These are phyloP conservation scores for Auricularia heimuer DNA, from an alignment of 768 basidiomycete species.

Conservation along the genomic window DNA sequence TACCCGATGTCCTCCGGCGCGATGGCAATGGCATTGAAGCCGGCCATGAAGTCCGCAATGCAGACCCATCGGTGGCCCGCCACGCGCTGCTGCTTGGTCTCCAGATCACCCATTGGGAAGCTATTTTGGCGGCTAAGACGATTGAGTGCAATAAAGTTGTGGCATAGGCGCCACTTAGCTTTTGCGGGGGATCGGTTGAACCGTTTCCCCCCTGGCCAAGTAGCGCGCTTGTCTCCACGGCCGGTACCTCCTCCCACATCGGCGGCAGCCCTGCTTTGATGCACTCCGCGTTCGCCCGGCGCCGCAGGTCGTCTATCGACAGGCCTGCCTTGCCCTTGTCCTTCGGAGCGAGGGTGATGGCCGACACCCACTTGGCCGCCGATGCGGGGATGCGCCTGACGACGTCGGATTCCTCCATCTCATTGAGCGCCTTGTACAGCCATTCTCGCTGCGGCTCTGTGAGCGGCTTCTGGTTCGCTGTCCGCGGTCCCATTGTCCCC, in stretches of 20 bases:
- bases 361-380: slow-evolving; percentile 27
- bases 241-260: slow-evolving; percentile 2
- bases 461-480: slow-evolving; percentile 18
- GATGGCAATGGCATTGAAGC: slow-evolving; percentile 17
- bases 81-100: slow-evolving; percentile 12
- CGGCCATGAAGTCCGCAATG: slow-evolving; percentile 28
- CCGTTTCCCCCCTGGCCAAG: too few species aligned
- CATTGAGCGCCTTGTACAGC: slow-evolving; percentile 23
- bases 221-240: too few species aligned
- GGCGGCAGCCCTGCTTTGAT: slow-evolving; percentile 15
- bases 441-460: slow-evolving; percentile 24
- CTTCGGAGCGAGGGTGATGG: slow-evolving; percentile 29
- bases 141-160: slow-evolving; percentile 27
- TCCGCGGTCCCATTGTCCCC: too few species aligned
- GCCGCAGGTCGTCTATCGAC: slow-evolving; percentile 24
- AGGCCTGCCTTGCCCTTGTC: slow-evolving; percentile 22
- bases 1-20: too few species aligned
- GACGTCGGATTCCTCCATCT: slow-evolving; percentile 26
- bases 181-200: background rate
- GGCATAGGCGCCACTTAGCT: slow-evolving; percentile 28
- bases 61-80: slow-evolving; percentile 15
- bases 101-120: too few species aligned
- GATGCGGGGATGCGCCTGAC: slow-evolving; percentile 20
- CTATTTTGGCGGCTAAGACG: too few species aligned
- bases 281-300: slow-evolving; percentile 27